These are phyloP conservation scores for Sarocladiaceae sp. DNA, from an alignment of 2,329 filamentous ascomycete species.

Conservation along the genomic window DNA sequence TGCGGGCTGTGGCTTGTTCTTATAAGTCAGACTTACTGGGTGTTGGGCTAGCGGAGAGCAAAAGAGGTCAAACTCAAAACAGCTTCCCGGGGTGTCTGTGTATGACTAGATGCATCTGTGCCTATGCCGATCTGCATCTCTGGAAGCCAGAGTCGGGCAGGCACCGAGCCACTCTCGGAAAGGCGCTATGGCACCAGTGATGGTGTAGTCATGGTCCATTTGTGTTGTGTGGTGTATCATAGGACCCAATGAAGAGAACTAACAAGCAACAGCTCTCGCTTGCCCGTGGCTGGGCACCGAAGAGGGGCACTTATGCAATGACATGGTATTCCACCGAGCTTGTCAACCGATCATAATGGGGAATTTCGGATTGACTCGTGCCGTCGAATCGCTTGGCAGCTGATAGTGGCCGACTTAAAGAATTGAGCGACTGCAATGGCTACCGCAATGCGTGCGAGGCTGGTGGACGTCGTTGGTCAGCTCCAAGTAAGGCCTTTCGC, in stretches of 20 bases:
- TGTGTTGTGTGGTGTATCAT: too few relatives aligned
- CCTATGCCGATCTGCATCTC: neutral
- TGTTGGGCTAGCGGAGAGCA: neutral
- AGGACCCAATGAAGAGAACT: too few relatives aligned
- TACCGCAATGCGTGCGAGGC: neutral
- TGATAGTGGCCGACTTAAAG: too few relatives aligned
- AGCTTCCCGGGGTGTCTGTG: neutral
- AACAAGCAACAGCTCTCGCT: too few relatives aligned
- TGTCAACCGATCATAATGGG: neutral
- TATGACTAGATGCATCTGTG: neutral
- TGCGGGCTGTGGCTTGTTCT: neutral
- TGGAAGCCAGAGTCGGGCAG: neutral
- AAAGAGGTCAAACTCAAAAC: neutral
- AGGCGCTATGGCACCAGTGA: too few relatives aligned
- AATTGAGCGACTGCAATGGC: too few relatives aligned
- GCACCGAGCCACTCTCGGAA: neutral
- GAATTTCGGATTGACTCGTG: neutral
- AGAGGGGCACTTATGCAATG: neutral
- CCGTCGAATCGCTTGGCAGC: neutral
- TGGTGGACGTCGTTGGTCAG: neutral
- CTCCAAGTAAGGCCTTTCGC: too few relatives aligned
- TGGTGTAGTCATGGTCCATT: too few relatives aligned
- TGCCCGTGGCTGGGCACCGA: too few relatives aligned
- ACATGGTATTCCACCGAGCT: neutral
- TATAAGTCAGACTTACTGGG: neutral